Percentiles rank a stretch among this genome's conserved stretches.
These are phyloP conservation scores for Trametes cingulata DNA, from an alignment of 768 basidiomycete genomes.

Conservation along the genomic window DNA sequence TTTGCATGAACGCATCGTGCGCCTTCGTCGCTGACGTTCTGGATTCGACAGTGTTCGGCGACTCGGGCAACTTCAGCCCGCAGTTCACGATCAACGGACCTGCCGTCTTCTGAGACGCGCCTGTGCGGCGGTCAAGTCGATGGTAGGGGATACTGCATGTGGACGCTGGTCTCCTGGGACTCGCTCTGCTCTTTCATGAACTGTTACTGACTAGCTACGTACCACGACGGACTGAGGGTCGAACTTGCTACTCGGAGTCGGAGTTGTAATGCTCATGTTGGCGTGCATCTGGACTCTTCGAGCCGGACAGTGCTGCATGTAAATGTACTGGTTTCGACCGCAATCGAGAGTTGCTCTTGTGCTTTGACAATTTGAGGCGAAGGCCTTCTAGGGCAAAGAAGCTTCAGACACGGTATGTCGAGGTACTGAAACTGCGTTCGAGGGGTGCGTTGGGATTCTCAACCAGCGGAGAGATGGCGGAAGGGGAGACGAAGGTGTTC, in stretches of 20 bases:
- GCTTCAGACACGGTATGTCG: too few species aligned
- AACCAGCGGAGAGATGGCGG: too few species aligned
- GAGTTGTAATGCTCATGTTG: background rate
- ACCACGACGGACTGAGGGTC: background rate
- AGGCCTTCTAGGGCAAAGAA: too few species aligned
- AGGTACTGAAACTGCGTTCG: too few species aligned
- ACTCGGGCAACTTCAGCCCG: conserved; percentile 46
- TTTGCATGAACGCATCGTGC: background rate
- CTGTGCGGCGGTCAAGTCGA: background rate
- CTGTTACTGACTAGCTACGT: too few species aligned
- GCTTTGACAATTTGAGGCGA: too few species aligned
- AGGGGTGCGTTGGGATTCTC: too few species aligned
- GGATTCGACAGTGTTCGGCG: conserved; percentile 42
- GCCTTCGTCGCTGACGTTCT: background rate
- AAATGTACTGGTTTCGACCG: background rate
- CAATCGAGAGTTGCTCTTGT: too few species aligned
- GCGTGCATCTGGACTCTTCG: background rate
- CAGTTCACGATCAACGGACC: conserved; percentile 35
- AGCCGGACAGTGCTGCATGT: background rate
- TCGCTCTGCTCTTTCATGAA: too few species aligned
- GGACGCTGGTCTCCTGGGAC: background rate
- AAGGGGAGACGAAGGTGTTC: too few species aligned
- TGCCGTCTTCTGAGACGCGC: background rate
- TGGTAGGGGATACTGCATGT: background rate
- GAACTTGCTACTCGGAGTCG: background rate